A percentile compares a stretch with the other conserved stretches of the same genome.
Evolutionary conservation across 345 rosid species (phyloP).

Genomic region (Isatis tinctoria): DNA sequence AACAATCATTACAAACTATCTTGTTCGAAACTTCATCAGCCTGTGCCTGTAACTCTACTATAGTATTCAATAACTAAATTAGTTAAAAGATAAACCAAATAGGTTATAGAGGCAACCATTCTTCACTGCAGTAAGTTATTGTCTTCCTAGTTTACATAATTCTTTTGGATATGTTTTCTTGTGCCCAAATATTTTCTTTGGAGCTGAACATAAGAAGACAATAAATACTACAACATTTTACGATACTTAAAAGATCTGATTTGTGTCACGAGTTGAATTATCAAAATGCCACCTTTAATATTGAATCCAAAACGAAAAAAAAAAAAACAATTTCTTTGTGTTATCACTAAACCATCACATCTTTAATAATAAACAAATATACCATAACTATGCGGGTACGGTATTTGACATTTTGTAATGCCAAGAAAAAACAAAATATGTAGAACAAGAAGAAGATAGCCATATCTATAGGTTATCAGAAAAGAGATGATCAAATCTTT

Average conservation of each 20-base stretch:
- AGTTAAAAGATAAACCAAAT: not conserved
- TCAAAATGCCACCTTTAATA: not conserved
- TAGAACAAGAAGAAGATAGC: not conserved
- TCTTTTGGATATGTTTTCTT: not conserved
- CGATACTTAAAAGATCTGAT: no score
- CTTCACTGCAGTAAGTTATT: not conserved
- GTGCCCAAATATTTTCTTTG: not conserved
- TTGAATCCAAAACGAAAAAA: no score
- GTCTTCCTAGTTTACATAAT: not conserved
- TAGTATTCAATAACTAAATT: not conserved
- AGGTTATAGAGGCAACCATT: not conserved
- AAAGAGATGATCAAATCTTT: constrained; percentile 7
- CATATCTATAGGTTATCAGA: not conserved
- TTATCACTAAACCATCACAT: not conserved
- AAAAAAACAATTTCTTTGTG: no score
- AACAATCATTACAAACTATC: not conserved
- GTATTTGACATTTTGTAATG: not conserved
- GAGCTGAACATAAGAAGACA: not conserved
- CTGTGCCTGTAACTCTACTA: not conserved
- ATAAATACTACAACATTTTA: not conserved
- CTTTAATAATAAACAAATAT: not conserved
- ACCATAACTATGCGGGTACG: not conserved
- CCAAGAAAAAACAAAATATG: not conserved
- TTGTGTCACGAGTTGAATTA: not conserved
- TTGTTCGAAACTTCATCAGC: not conserved